These are phyloP conservation scores for Xylariaceae sp. DNA, from an alignment of 2,329 filamentous ascomycete species.

Conservation along the genomic window DNA sequence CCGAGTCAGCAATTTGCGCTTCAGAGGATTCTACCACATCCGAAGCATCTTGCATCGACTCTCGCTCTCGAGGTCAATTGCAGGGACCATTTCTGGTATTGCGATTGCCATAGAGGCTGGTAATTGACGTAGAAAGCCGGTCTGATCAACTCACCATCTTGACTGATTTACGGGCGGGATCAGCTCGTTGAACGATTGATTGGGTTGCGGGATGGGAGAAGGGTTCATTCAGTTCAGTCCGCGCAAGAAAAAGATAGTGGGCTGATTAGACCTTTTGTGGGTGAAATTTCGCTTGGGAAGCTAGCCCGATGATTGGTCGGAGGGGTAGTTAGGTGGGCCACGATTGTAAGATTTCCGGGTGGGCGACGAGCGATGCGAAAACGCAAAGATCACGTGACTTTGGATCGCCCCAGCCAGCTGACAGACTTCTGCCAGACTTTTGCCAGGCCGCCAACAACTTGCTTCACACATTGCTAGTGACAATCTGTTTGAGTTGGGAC, in stretches of 20 bases:
- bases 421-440: no score
- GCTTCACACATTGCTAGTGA: no score
- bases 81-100: constrained; percentile 30
- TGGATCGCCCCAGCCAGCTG: not conserved
- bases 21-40: constrained; percentile 64
- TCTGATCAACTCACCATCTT: constrained; percentile 61
- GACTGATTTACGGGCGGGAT: constrained; percentile 43
- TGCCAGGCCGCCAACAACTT: no score
- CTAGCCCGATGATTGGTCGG: constrained; percentile 13
- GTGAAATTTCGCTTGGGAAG: constrained; percentile 33
- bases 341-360: constrained; percentile 24
- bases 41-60: constrained; percentile 99
- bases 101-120: constrained; percentile 29
- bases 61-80: constrained; percentile 35
- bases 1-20: constrained; percentile 99
- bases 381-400: constrained; percentile 17
- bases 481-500: no score
- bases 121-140: not conserved
- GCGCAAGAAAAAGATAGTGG: constrained; percentile 23
- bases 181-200: constrained; percentile 23
- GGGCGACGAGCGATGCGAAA: constrained; percentile 22
- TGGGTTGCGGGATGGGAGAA: constrained; percentile 13
- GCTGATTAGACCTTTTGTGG: constrained; percentile 31
- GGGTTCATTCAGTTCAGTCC: not conserved
- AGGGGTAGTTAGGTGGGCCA: constrained; percentile 30